A percentile compares a stretch with the other conserved stretches of the same genome.
phyloP scores from a whole-genome alignment of 169 alveolate genomes.

The Eimeria nieschulzi region DNA sequence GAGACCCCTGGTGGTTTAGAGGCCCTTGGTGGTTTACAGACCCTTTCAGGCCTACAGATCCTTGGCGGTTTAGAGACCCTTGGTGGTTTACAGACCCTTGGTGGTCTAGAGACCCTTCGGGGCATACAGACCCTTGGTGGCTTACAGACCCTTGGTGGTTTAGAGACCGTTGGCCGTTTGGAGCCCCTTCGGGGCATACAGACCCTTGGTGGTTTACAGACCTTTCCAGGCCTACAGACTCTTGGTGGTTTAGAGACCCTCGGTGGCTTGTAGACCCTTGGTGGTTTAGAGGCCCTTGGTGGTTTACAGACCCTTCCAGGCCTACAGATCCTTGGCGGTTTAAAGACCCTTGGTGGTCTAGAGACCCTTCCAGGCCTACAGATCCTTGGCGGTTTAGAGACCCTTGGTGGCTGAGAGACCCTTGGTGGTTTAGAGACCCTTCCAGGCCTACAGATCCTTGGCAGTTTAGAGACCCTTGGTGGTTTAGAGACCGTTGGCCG shows the following conservation, averaged over 20 bases:
- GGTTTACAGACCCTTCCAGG: neutral
- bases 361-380: neutral
- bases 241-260: neutral
- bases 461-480: neutral
- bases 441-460: neutral
- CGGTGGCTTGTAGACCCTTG: neutral
- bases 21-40: neutral
- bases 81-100: neutral
- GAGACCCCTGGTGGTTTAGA: neutral
- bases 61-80: neutral
- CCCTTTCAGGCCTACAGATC: neutral
- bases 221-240: neutral
- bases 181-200: neutral
- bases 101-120: neutral
- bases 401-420: neutral
- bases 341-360: neutral
- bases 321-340: neutral
- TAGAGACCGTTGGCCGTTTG: neutral
- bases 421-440: neutral
- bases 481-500: neutral
- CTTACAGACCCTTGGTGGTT: neutral
- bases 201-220: neutral
- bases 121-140: neutral
- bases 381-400: neutral
- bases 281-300: neutral